Conservation (phyloP, 1,284 basidiomycete species). For the Kalmanozyma brasiliensis region DNA sequence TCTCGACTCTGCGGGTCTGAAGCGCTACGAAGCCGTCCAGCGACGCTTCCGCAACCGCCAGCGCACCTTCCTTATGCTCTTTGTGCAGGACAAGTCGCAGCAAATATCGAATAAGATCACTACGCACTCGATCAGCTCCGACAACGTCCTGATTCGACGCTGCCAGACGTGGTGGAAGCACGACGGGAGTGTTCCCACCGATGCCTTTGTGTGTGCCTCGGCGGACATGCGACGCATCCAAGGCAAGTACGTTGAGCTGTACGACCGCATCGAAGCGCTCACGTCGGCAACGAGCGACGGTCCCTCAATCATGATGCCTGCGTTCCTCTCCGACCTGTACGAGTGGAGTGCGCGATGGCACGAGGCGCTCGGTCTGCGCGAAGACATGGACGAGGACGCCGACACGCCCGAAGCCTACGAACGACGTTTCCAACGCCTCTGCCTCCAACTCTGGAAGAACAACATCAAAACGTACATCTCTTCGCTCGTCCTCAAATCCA, state of each 20-base stretch:
- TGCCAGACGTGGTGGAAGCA: constrained; percentile 49
- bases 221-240: constrained; percentile 47
- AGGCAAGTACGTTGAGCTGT: constrained; percentile 45
- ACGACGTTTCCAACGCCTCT: constrained; percentile 29
- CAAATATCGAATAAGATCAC: constrained; percentile 52
- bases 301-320: constrained; percentile 49
- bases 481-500: constrained; percentile 47
- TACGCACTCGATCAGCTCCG: constrained; percentile 36
- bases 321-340: constrained; percentile 40
- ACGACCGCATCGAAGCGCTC: constrained; percentile 44
- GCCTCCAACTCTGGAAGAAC: constrained; percentile 45
- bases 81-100: constrained; percentile 53
- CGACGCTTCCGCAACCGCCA: constrained; percentile 51
- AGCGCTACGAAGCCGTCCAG: constrained; percentile 42
- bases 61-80: constrained; percentile 50
- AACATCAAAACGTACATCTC: constrained; percentile 51
- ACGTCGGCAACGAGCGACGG: constrained; percentile 41
- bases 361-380: constrained; percentile 31
- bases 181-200: constrained; percentile 31
- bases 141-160: constrained; percentile 41
- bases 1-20: constrained; percentile 32
- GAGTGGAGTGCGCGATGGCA: constrained; percentile 49
- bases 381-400: constrained; percentile 33
- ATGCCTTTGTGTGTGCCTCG: constrained; percentile 44
- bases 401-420: constrained; percentile 27